These are phyloP conservation scores for Rhododendron ovatum DNA, from an alignment of 148 eudicot species.

Conservation along the genomic window DNA sequence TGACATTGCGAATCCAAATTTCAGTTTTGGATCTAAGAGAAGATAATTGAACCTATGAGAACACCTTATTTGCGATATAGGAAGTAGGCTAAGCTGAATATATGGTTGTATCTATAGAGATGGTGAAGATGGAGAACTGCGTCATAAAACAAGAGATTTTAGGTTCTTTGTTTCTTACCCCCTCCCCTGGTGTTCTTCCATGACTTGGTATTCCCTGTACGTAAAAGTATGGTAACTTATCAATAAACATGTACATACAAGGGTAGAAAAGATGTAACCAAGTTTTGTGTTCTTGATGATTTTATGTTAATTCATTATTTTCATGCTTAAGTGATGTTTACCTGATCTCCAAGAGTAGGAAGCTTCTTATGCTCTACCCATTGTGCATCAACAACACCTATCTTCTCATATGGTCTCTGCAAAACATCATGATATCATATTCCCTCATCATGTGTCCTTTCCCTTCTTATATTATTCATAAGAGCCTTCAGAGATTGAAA, in stretches of 20 bases:
- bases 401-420: constrained; percentile 15
- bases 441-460: background rate
- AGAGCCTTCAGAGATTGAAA: background rate
- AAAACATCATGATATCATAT: background rate
- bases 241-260: background rate
- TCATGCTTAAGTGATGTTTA: background rate
- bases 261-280: background rate
- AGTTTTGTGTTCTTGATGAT: background rate
- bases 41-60: background rate
- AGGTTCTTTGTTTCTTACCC: background rate
- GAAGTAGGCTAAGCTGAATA: background rate
- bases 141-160: background rate
- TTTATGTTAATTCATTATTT: background rate
- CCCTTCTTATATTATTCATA: background rate
- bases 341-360: constrained; percentile 23
- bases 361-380: constrained; percentile 20
- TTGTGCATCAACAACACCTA: constrained; percentile 18
- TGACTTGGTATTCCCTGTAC: background rate
- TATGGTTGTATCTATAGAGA: background rate
- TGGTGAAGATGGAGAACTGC: background rate
- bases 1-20: background rate
- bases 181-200: background rate
- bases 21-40: background rate
- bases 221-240: background rate
- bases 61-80: background rate